Percentiles rank a stretch among this genome's conserved stretches.
Conservation (phyloP, 2,329 filamentous ascomycete genomes). For the Aspergillus proliferans region DNA sequence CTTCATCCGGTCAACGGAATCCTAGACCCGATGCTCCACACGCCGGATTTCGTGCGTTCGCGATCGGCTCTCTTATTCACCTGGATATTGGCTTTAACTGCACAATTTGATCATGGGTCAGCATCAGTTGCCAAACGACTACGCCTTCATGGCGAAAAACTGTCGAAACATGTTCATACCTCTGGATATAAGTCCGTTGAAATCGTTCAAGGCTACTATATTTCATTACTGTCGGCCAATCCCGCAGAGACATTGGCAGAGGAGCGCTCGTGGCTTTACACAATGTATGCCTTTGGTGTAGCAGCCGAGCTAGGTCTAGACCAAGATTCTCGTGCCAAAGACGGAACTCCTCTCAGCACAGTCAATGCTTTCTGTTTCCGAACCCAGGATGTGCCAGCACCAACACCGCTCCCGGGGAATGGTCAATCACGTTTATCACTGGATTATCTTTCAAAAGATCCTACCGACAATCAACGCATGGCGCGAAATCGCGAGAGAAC, state of each 20-base stretch:
- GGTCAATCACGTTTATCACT: no score
- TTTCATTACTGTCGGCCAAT: conserved; percentile 21
- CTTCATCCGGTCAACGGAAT: conserved; percentile 26
- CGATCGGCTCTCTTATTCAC: conserved; percentile 25
- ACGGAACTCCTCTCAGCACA: no score
- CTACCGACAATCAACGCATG: conserved; percentile 8
- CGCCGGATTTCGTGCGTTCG: conserved; percentile 18
- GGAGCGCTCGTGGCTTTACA: conserved; percentile 25
- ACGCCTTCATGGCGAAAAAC: conserved; percentile 22
- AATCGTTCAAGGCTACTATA: conserved; percentile 28
- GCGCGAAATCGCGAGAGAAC: conserved; percentile 24
- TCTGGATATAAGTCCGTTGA: conserved; percentile 25
- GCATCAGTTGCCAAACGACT: conserved; percentile 18
- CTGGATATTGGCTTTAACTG: conserved; percentile 26
- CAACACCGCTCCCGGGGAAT: no score
- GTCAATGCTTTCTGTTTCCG: no score
- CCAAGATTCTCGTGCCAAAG: conserved; percentile 9
- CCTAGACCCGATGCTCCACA: conserved; percentile 25
- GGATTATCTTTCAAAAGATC: no score
- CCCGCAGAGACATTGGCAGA: conserved; percentile 19
- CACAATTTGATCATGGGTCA: conserved; percentile 20
- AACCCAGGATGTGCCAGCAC: no score
- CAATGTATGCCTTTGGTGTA: conserved; percentile 23
- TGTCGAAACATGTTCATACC: conserved; percentile 23
- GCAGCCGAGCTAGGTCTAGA: conserved; percentile 23